Evolutionary conservation across 2,329 filamentous ascomycete genomes (phyloP).

Genomic region (Aspergillus unguis): DNA sequence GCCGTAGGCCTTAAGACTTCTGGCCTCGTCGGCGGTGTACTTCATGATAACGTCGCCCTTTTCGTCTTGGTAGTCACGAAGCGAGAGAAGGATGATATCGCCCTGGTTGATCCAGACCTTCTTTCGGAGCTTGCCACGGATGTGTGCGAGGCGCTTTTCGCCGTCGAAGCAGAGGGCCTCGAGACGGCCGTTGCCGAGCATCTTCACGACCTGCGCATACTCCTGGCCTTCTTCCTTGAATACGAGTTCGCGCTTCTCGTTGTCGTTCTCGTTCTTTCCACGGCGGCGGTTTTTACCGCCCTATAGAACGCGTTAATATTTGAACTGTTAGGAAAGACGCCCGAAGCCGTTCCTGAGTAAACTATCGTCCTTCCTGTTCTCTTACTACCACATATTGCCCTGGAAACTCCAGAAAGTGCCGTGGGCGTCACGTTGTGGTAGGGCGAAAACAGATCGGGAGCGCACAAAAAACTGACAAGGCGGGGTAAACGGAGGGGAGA

Average conservation of each 20-base stretch:
- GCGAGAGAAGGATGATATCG: constrained; percentile 83
- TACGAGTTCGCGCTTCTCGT: constrained; percentile 96
- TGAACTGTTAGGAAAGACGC: constrained; percentile 1
- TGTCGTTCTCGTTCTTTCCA: constrained; percentile 99
- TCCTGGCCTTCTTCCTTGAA: constrained; percentile 99
- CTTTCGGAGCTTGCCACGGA: constrained; percentile 95
- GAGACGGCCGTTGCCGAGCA: constrained; percentile 91
- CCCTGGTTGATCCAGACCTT: constrained; percentile 99
- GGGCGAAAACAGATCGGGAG: constrained; percentile 17
- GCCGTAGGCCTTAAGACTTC: constrained; percentile 92
- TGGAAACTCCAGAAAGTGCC: background rate
- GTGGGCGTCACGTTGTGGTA: constrained; percentile 12
- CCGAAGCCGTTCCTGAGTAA: background rate
- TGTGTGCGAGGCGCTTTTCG: constrained; percentile 77
- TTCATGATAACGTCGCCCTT: constrained; percentile 93
- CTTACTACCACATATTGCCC: too few relatives aligned
- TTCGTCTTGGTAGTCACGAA: constrained; percentile 90
- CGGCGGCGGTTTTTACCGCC: constrained; percentile 97
- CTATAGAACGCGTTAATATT: constrained; percentile 51
- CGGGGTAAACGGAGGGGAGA: constrained; percentile 17
- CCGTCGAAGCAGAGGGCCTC: constrained; percentile 96
- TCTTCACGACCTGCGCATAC: constrained; percentile 87
- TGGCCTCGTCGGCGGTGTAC: constrained; percentile 93
- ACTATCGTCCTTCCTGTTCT: background rate
- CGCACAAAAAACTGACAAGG: constrained; percentile 14